phyloP scores from a whole-genome alignment of 192 early-diverging fungal genomes.

The Coemansia sp. region DNA sequence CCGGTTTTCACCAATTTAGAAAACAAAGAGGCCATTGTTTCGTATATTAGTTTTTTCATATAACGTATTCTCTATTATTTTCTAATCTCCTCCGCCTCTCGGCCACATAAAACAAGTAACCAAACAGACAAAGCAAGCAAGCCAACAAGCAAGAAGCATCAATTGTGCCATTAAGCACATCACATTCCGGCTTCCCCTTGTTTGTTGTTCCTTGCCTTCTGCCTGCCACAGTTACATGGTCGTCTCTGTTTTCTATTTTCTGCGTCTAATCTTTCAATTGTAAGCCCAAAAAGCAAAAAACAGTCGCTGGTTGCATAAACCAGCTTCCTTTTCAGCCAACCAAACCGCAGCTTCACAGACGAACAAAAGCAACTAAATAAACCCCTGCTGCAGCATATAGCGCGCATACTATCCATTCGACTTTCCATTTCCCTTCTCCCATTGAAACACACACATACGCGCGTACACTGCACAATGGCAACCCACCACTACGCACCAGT shows the following conservation, averaged over 20 bases:
- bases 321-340: neutral
- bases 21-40: conserved; percentile 12
- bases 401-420: neutral
- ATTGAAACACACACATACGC: conserved; percentile 1
- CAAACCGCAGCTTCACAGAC: neutral
- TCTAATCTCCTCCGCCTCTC: conserved; percentile 1
- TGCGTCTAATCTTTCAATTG: neutral
- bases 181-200: neutral
- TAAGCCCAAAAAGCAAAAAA: neutral
- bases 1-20: conserved; percentile 7
- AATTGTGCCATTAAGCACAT: neutral
- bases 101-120: conserved; percentile 3
- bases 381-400: neutral
- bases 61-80: neutral
- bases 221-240: neutral
- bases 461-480: conserved; percentile 23
- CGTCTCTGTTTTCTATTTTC: neutral
- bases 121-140: neutral
- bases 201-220: neutral
- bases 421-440: neutral
- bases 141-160: too few relatives aligned
- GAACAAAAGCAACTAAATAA: conserved; percentile 6
- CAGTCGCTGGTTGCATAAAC: conserved; percentile 1
- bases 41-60: conserved; percentile 11
- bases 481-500: conserved; percentile 24